Conservation (phyloP, 768 basidiomycete species). For the Pholiota molesta region DNA sequence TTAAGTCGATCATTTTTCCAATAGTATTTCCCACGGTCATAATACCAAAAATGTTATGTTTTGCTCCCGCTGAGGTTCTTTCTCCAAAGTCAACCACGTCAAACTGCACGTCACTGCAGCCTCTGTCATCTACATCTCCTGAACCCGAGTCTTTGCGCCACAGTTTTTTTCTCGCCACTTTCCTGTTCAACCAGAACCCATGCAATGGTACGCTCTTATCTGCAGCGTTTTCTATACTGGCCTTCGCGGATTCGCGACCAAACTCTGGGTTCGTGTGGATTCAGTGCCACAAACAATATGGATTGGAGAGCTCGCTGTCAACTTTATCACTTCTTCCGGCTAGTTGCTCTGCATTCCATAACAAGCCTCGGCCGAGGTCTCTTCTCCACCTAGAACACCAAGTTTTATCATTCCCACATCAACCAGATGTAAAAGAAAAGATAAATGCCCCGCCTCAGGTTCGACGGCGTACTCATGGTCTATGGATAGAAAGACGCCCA, state of each 20-base stretch:
- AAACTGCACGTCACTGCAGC: not conserved
- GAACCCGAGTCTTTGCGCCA: not conserved
- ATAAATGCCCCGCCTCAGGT: not conserved
- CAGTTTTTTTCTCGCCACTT: not conserved
- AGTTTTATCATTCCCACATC: not conserved
- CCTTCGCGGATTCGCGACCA: not conserved
- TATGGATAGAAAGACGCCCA: not conserved
- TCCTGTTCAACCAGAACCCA: not conserved
- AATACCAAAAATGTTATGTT: slow-evolving; percentile 3
- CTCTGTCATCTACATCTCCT: not conserved
- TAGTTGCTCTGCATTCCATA: not conserved
- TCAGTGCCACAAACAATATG: not conserved
- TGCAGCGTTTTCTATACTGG: not conserved
- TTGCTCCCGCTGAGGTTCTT: not conserved
- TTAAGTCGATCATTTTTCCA: slow-evolving; percentile 16
- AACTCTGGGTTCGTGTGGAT: not conserved
- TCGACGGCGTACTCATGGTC: slow-evolving; percentile 2
- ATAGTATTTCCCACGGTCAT: slow-evolving; percentile 19
- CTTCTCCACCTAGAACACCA: not conserved
- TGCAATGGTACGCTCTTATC: not conserved
- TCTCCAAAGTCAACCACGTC: not conserved
- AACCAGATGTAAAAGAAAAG: not conserved
- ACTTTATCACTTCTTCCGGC: not conserved
- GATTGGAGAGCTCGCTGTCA: not conserved
- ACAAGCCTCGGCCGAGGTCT: not conserved